phyloP scores from a whole-genome alignment of 768 basidiomycete genomes.

The Auricularia sp. region DNA sequence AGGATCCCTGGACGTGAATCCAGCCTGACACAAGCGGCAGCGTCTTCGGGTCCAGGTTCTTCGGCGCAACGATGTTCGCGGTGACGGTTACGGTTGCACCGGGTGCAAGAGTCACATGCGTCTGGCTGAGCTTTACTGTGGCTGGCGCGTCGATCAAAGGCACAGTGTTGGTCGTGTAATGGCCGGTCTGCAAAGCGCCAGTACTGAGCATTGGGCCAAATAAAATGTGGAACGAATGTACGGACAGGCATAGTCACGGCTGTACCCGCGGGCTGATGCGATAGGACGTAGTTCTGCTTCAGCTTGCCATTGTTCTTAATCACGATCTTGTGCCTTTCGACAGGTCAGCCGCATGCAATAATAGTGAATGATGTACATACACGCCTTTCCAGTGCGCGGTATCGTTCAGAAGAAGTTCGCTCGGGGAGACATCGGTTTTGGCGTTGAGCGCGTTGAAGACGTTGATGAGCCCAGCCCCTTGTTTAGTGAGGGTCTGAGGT shows the following conservation, averaged over 20 bases:
- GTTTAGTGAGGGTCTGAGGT: conserved; percentile 40
- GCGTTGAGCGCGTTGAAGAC: conserved; percentile 48
- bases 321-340: no score
- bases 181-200: no score
- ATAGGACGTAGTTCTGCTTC: no score
- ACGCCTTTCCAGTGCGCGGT: conserved; percentile 40
- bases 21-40: background rate
- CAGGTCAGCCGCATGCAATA: no score
- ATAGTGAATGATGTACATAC: no score
- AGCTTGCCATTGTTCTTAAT: no score
- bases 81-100: background rate
- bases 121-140: background rate
- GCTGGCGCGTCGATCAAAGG: background rate
- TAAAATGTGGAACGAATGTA: no score
- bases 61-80: background rate
- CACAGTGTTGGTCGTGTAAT: background rate
- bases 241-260: no score
- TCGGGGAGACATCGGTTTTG: conserved; percentile 42
- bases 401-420: conserved; percentile 52
- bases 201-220: no score
- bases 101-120: background rate
- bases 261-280: no score
- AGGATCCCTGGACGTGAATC: background rate
- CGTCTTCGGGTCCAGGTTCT: background rate
- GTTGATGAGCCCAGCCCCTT: conserved; percentile 48